phyloP scores from a whole-genome alignment of 768 basidiomycete genomes.

The Agaricus subrufescens region DNA sequence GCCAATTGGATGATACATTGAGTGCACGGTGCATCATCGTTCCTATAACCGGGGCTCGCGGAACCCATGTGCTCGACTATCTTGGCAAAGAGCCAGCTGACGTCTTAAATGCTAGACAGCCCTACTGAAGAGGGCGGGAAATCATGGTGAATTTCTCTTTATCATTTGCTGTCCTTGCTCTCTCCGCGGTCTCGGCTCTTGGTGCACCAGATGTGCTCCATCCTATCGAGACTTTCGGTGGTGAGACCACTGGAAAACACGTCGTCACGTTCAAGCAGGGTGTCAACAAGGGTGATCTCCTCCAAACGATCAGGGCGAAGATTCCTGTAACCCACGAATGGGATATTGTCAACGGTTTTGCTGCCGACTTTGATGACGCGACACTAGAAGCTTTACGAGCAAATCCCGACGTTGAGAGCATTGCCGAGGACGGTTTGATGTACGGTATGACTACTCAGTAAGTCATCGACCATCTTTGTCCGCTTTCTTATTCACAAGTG shows the following conservation, averaged over 20 bases:
- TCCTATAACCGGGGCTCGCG: too few relatives aligned
- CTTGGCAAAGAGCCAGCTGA: not conserved
- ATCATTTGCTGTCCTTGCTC: constrained; percentile 1
- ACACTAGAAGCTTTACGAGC: constrained; percentile 17
- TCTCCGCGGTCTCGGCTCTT: constrained; percentile 12
- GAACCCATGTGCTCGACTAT: not conserved
- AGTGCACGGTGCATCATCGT: too few relatives aligned
- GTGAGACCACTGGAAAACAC: constrained; percentile 7
- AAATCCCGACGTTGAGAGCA: constrained; percentile 17
- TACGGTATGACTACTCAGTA: constrained; percentile 18
- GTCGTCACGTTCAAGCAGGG: constrained; percentile 10
- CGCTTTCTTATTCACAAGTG: too few relatives aligned
- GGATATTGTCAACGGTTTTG: constrained; percentile 11
- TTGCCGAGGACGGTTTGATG: constrained; percentile 23
- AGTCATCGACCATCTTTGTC: not conserved
- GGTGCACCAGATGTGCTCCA: constrained; percentile 15
- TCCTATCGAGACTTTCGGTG: constrained; percentile 9
- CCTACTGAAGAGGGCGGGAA: too few relatives aligned
- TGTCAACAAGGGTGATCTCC: not conserved
- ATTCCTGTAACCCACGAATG: constrained; percentile 2
- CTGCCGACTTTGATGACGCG: constrained; percentile 12
- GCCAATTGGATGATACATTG: too few relatives aligned
- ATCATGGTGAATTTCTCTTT: not conserved
- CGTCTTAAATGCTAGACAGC: constrained; percentile 1
- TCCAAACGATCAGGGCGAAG: not conserved